Conservation (phyloP, 208 protist genomes). For the Tritrichomonas musculus region DNA sequence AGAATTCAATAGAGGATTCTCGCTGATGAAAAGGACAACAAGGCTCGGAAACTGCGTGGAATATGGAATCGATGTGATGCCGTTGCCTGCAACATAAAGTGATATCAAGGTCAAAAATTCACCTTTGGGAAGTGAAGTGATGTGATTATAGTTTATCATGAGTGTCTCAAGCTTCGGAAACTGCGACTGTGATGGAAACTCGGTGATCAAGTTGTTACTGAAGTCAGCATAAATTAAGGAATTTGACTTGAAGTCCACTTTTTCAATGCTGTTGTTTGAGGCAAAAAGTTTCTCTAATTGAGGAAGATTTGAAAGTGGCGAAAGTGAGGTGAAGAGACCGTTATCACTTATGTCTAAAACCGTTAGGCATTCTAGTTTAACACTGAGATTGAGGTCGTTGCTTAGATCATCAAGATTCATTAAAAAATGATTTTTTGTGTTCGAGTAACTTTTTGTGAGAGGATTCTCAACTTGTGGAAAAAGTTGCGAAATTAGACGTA, state of each 20-base stretch:
- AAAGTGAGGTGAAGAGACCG: not conserved
- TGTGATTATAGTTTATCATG: not conserved
- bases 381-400: not conserved
- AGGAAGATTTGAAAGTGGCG: not conserved
- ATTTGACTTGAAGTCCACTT: constrained; percentile 4
- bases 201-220: not conserved
- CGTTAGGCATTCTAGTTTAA: not conserved
- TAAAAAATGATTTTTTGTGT: not conserved
- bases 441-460: no score
- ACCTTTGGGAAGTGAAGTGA: not conserved
- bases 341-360: not conserved
- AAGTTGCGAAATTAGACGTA: not conserved
- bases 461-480: not conserved
- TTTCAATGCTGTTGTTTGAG: not conserved
- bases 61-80: no score
- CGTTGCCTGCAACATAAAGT: not conserved
- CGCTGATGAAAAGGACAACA: not conserved
- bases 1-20: not conserved
- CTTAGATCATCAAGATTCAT: not conserved
- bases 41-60: not conserved
- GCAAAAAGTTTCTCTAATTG: not conserved
- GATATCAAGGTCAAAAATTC: not conserved
- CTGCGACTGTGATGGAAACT: not conserved
- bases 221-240: not conserved
- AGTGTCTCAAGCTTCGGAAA: not conserved